Evolutionary conservation across 768 basidiomycete species (phyloP).

Genomic region (Erythrobasidium yunnanense): DNA sequence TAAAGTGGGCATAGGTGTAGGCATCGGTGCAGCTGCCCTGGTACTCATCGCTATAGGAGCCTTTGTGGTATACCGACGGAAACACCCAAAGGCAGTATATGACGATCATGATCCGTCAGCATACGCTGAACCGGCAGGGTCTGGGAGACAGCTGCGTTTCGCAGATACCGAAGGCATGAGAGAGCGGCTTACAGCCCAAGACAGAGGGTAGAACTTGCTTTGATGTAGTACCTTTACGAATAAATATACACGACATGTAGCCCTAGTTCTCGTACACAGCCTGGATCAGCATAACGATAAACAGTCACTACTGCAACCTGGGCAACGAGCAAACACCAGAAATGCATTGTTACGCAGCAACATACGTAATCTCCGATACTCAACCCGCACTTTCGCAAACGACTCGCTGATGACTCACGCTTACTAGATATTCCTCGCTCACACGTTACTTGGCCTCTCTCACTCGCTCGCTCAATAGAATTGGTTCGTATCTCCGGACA

Average conservation of each 20-base stretch:
- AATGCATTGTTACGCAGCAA: too few relatives aligned
- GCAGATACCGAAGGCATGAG: neutral
- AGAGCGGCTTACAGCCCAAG: neutral
- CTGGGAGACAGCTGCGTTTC: neutral
- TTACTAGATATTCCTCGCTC: neutral
- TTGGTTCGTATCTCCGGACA: neutral
- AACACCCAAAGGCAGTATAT: neutral
- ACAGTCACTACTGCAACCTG: too few relatives aligned
- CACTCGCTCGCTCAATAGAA: neutral
- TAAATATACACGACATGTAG: too few relatives aligned
- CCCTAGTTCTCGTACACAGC: too few relatives aligned
- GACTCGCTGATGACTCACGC: neutral
- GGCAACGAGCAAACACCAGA: too few relatives aligned
- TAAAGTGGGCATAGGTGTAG: slow-evolving; percentile 11
- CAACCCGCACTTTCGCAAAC: too few relatives aligned
- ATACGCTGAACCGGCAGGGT: neutral
- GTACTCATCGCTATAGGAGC: neutral
- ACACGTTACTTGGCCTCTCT: neutral
- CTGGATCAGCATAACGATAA: too few relatives aligned
- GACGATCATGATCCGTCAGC: neutral
- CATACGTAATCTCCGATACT: too few relatives aligned
- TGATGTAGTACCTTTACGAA: too few relatives aligned
- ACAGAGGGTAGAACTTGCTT: too few relatives aligned
- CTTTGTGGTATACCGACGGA: neutral
- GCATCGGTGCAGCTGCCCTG: neutral